Percentiles rank a stretch among this genome's conserved stretches.
Conservation (phyloP, 331 rosid genomes). For the Erythrophleum ivorense region DNA sequence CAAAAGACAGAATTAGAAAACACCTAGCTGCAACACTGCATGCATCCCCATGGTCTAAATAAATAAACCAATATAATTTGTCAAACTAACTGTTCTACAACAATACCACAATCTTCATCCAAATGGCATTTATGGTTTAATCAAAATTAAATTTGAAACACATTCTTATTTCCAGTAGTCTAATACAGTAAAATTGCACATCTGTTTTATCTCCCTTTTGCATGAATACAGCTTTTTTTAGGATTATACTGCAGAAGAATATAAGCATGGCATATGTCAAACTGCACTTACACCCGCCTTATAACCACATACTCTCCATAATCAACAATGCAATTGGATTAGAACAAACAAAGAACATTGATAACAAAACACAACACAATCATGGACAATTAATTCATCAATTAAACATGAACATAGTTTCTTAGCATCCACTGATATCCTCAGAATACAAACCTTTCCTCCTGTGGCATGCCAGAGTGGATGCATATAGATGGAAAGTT, state of each 20-base stretch:
- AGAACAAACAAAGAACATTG: background rate
- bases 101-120: background rate
- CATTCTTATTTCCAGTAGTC: background rate
- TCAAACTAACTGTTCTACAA: background rate
- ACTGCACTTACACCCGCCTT: background rate
- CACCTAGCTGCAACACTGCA: background rate
- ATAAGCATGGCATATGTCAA: background rate
- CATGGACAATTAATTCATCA: background rate
- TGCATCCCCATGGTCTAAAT: background rate
- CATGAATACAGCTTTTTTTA: background rate
- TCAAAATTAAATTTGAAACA: background rate
- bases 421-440: background rate
- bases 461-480: constrained; percentile 99
- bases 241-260: constrained; percentile 1
- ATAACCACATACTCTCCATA: background rate
- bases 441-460: constrained; percentile 78
- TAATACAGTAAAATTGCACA: background rate
- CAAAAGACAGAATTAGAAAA: background rate
- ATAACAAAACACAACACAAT: background rate
- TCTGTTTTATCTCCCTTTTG: background rate
- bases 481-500: constrained; percentile 98
- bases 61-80: background rate
- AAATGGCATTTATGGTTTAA: background rate
- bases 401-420: background rate
- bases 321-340: background rate